Base-by-base conservation (phyloP, 352 stramenopile species). In the Phytophthora niederhauseri region DNA sequence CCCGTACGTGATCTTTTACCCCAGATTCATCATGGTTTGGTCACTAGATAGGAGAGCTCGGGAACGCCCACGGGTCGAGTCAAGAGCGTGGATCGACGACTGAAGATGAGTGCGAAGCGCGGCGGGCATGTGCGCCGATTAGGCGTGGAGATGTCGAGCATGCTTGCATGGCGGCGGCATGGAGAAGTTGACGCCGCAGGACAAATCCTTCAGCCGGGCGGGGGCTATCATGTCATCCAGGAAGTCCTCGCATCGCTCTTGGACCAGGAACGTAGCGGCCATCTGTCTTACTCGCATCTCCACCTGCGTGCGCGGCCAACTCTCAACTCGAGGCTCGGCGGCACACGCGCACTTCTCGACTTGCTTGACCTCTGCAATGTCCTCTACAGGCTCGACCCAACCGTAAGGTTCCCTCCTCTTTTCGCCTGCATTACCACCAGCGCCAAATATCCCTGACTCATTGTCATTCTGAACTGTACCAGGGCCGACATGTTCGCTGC, bases 261-360 rank as follows among this genome's bases (percentile, higher is more conserved):
- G 30, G 30, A 34, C 30, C 30, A 34, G 30, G 30, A 12, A 9
- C 30, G 30, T 57, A 53, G 38, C 66, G 14, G 49, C 66, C 66
- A 73, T 73, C 66, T 73, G 66, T 57, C 55, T 11, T 24, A n/a
- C 53, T 54, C 66, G 53, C 67, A 74, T 74, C 67, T 34, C 61
- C 61, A 63, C 49, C 26, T 69, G 54, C 38, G 55, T 74, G 53
- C 48, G 22, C 8, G 46, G 20, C 26, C 45, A 68, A 56, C 57
- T 66, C 22, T 41, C 36, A 45, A 45, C 36, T 15, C 36, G 57
- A 53, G 50, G 45, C 59, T 64, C 38, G 19, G 46, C 20, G 57
- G 48, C 55, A 34, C 59, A 20, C 14, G 1, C 22, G 17, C 68
- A 72, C 64, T 72, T 26, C 38, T 57, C 43, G 49, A 72, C 20